Conservation (phyloP, 2,329 filamentous ascomycete genomes). For the Pezicula carpinea region DNA sequence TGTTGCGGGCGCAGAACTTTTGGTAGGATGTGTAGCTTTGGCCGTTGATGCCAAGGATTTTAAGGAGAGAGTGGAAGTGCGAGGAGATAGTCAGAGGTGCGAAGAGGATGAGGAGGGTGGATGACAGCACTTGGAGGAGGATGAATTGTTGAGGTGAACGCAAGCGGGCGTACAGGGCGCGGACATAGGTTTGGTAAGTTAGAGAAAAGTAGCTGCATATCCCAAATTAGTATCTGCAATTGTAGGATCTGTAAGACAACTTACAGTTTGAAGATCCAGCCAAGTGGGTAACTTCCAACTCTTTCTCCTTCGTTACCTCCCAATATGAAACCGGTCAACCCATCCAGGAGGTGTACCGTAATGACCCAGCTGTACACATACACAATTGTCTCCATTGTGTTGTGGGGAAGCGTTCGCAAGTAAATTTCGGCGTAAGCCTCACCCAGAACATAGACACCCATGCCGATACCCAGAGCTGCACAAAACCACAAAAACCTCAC, state of each 20-base stretch:
- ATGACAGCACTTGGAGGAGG: conserved; percentile 60
- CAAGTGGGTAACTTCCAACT: conserved; percentile 65
- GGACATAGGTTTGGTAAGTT: conserved; percentile 68
- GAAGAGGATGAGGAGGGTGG: conserved; percentile 56
- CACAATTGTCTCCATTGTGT: conserved; percentile 60
- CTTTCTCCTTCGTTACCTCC: conserved; percentile 61
- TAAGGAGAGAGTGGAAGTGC: conserved; percentile 51
- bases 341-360: conserved; percentile 61
- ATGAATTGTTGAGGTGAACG: conserved; percentile 62
- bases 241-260: conserved; percentile 19
- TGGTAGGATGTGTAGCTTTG: conserved; percentile 61
- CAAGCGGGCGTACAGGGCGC: conserved; percentile 62
- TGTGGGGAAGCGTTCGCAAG: conserved; percentile 60
- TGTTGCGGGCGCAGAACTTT: conserved; percentile 60
- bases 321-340: conserved; percentile 61
- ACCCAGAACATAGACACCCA: conserved; percentile 63
- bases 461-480: conserved; percentile 54
- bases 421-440: conserved; percentile 68
- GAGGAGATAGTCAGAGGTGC: conserved; percentile 60
- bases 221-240: not conserved
- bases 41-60: conserved; percentile 48
- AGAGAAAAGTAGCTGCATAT: conserved; percentile 52
- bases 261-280: conserved; percentile 67
- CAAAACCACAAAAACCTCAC: conserved; percentile 68
- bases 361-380: conserved; percentile 69